Evolutionary conservation across 192 early-diverging fungal genomes (phyloP).

Genomic region (Coemansia sp.): DNA sequence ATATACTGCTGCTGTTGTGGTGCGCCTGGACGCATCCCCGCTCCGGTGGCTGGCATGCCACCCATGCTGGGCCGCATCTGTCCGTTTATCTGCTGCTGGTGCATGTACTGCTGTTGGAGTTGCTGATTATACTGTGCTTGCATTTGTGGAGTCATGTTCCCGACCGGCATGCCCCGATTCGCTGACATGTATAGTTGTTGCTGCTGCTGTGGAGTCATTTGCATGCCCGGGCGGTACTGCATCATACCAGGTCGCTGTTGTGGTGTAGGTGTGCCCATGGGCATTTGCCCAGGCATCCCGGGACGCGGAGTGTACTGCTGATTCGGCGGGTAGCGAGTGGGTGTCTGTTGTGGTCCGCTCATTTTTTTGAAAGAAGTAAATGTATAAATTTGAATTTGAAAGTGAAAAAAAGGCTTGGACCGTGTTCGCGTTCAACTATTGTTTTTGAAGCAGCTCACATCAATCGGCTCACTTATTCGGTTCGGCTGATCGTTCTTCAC

Average conservation of each 20-base stretch:
- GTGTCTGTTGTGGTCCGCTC: constrained; percentile 47
- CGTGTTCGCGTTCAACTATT: neutral
- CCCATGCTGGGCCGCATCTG: constrained; percentile 29
- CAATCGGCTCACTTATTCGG: neutral
- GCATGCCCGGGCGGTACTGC: constrained; percentile 35
- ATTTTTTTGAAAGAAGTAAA: constrained; percentile 20
- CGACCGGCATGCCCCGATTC: constrained; percentile 10
- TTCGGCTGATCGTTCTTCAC: neutral
- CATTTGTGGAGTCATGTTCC: constrained; percentile 28
- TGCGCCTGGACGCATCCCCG: constrained; percentile 18
- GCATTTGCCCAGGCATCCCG: constrained; percentile 31
- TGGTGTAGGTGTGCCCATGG: constrained; percentile 19
- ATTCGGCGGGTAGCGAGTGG: constrained; percentile 34
- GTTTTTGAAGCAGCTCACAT: neutral
- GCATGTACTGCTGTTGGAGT: constrained; percentile 35
- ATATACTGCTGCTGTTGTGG: constrained; percentile 29
- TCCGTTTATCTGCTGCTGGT: constrained; percentile 31
- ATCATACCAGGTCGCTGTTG: constrained; percentile 42
- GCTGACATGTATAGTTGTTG: constrained; percentile 26
- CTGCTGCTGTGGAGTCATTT: constrained; percentile 14
- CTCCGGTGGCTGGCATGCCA: constrained; percentile 12
- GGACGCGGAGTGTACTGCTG: constrained; percentile 37
- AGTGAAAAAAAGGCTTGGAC: neutral
- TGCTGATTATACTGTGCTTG: constrained; percentile 31
- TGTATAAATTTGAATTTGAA: neutral